Evolutionary conservation across 2,329 filamentous ascomycete species (phyloP).

Genomic region (Ophiosphaerella herpotricha): DNA sequence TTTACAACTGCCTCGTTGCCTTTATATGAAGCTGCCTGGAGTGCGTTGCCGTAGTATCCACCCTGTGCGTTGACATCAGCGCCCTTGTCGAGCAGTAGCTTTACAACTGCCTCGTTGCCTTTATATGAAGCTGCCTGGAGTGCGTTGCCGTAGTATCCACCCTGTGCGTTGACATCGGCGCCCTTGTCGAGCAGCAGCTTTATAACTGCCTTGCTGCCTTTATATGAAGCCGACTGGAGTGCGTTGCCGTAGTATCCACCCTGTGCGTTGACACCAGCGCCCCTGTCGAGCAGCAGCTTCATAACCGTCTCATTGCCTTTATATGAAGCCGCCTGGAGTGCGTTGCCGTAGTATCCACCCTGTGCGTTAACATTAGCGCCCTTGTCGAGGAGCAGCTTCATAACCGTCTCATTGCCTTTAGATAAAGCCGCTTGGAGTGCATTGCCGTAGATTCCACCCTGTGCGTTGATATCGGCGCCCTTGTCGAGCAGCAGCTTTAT

Average conservation of each 20-base stretch:
- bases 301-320: too few relatives aligned
- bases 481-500: slow-evolving; percentile 14
- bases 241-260: slow-evolving; percentile 7
- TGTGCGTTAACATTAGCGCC: too few relatives aligned
- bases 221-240: slow-evolving; percentile 21
- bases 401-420: too few relatives aligned
- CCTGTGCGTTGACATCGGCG: background rate
- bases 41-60: slow-evolving; percentile 9
- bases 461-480: too few relatives aligned
- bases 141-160: background rate
- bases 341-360: too few relatives aligned
- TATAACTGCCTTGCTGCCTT: slow-evolving; percentile 7
- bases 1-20: slow-evolving; percentile 21
- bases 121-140: background rate
- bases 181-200: background rate
- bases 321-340: too few relatives aligned
- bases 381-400: too few relatives aligned
- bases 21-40: slow-evolving; percentile 21
- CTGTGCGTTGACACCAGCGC: too few relatives aligned
- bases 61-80: background rate
- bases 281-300: too few relatives aligned
- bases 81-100: slow-evolving; percentile 13
- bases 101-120: slow-evolving; percentile 2
- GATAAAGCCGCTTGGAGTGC: too few relatives aligned
- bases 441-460: too few relatives aligned